Conservation (phyloP, 768 basidiomycete species). For the Mrakia hoshinonis region DNA sequence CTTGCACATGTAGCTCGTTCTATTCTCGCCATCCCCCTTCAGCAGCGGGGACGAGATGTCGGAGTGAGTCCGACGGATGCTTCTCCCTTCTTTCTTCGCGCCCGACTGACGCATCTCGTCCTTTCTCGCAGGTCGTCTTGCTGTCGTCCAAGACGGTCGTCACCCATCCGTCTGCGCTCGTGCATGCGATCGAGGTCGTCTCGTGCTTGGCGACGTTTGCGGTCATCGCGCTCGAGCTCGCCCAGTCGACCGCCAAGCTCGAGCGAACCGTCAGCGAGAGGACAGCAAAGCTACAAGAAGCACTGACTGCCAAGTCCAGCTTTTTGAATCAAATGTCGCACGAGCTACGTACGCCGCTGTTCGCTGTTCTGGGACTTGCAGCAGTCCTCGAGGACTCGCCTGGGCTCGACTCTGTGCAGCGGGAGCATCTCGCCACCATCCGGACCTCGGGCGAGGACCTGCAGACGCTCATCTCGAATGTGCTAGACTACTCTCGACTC, state of each 20-base stretch:
- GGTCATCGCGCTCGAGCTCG: conserved; percentile 1
- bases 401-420: neutral
- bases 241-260: neutral
- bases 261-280: neutral
- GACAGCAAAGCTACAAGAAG: neutral
- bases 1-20: neutral
- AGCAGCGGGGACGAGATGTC: neutral
- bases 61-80: too few species aligned
- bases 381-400: conserved; percentile 20
- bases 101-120: too few species aligned
- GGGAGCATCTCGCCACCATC: conserved; percentile 13
- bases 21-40: neutral
- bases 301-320: neutral
- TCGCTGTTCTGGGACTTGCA: conserved; percentile 18
- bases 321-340: conserved; percentile 17
- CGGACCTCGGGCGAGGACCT: conserved; percentile 19
- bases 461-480: conserved; percentile 21
- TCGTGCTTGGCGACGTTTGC: conserved; percentile 8
- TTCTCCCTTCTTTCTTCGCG: too few species aligned
- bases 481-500: conserved; percentile 7
- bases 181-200: conserved; percentile 10
- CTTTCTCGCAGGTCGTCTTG: neutral
- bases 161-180: too few species aligned
- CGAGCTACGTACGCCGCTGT: conserved; percentile 21
- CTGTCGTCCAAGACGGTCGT: neutral